A percentile compares a stretch with the other conserved stretches of the same genome.
Conservation (phyloP, 2,329 filamentous ascomycete species). For the Bipolaris zeicola region DNA sequence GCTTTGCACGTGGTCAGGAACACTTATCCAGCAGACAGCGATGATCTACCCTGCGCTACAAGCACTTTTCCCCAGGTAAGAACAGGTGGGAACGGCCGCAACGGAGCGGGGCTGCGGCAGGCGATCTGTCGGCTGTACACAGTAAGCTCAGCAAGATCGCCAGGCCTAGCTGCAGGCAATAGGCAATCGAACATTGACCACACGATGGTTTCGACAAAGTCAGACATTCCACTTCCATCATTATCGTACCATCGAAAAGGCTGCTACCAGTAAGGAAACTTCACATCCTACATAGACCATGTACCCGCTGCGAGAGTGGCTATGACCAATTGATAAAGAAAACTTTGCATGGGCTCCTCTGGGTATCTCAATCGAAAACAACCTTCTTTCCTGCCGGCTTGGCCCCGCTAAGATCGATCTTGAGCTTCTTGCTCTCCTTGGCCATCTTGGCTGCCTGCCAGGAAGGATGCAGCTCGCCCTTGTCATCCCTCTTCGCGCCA, state of each 20-base stretch:
- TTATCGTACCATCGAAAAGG: not conserved
- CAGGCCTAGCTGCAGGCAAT: not conserved
- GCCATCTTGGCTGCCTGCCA: constrained; percentile 67
- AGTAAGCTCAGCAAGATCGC: not conserved
- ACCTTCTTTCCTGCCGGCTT: constrained; percentile 67
- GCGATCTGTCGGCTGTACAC: not conserved
- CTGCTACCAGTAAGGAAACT: too few species aligned
- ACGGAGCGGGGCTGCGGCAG: not conserved
- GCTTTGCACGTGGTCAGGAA: not conserved
- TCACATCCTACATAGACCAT: too few species aligned
- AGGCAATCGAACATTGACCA: not conserved
- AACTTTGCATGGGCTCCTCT: not conserved
- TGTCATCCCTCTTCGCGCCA: constrained; percentile 55
- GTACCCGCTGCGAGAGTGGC: not conserved
- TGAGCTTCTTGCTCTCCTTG: constrained; percentile 60
- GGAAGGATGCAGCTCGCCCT: constrained; percentile 65
- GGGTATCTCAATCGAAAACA: constrained; percentile 59
- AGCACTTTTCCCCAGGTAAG: not conserved
- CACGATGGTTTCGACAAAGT: not conserved
- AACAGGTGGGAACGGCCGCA: not conserved
- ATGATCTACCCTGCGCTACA: too few species aligned
- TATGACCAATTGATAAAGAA: not conserved
- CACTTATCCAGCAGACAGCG: not conserved
- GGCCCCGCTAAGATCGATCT: constrained; percentile 36
- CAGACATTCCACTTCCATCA: not conserved